Evolutionary conservation across 208 protist species (phyloP), one percentile per base, ranked within the genome.

Genomic region (Trypanosoma boissoni): DNA sequence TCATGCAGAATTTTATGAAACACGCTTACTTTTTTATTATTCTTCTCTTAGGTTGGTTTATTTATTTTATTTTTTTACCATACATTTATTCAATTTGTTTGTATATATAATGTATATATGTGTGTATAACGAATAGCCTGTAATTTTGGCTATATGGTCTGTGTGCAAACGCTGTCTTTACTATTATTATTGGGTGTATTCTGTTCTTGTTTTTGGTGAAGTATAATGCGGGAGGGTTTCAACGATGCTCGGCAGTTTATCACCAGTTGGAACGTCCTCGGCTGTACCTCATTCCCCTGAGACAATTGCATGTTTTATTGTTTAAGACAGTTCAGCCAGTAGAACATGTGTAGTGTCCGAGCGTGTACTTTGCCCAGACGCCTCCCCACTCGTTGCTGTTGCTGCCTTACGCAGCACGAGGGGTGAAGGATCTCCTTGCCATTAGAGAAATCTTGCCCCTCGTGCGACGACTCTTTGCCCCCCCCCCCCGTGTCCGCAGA

Each of bases 381-480:
- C 32, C 32, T 42, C 53, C 3, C 24, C 8, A 28, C 1, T 37
- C 8, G 1, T 48, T 20, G 10, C 46, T 18, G 37, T 36, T n/a
- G n/a, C n/a, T n/a, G 34, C 53, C 37, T 45, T 20, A 48, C 4
- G 14, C 23, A 27, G 24, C 14, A 24, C 29, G 43, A 23, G 53
- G 43, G 10, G n/a, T 28, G n/a, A 58, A 48, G 37, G 53, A 58
- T 58, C 24, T 58, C n/a, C 24, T 58, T 10, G 39, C 24, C 21
- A 46, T 48, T 31, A 32, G 46, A 42, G 46, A 58, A 31, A 34
- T 24, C 34, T 10, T 7, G 43, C 46, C n/a, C 53, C 12, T 39
- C 34, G 34, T 39, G 34, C 6, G 34, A 39, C 34, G 12, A 39
- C 34, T 12, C n/a, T n/a, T n/a, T n/a, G n/a, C n/a, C n/a, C n/a